Conservation (phyloP, 2,329 filamentous ascomycete species). For the Niveomyces coronatus region DNA sequence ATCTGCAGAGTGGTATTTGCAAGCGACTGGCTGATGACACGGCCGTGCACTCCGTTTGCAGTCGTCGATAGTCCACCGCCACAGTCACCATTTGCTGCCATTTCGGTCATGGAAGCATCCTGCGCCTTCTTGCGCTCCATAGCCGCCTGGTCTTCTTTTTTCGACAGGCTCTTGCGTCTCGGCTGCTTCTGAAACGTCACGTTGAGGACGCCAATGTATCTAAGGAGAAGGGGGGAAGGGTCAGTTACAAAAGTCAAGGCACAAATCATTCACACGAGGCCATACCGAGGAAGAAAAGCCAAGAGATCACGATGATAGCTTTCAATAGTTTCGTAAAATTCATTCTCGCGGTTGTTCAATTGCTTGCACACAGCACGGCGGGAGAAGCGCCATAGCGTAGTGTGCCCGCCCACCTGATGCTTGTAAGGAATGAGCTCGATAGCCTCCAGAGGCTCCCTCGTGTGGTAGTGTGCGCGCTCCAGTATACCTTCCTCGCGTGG, state of each 20-base stretch:
- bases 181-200: constrained; percentile 84
- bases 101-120: constrained; percentile 16
- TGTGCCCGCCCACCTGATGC: constrained; percentile 95
- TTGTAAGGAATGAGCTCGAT: constrained; percentile 96
- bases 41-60: constrained; percentile 12
- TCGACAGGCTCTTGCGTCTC: constrained; percentile 50
- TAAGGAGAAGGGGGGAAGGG: constrained; percentile 24
- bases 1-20: constrained; percentile 54
- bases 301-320: constrained; percentile 80
- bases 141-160: constrained; percentile 34
- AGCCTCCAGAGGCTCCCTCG: constrained; percentile 63
- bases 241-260: constrained; percentile 9
- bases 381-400: constrained; percentile 92
- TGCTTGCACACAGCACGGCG: constrained; percentile 94
- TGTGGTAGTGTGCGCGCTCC: constrained; percentile 39
- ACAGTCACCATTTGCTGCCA: constrained; percentile 11
- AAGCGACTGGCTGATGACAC: constrained; percentile 65
- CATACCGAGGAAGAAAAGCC: constrained; percentile 84
- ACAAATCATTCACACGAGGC: constrained; percentile 22
- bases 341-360: constrained; percentile 94
- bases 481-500: constrained; percentile 39
- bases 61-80: not conserved
- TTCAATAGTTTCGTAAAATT: constrained; percentile 97
- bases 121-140: constrained; percentile 27
- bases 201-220: constrained; percentile 94